A percentile compares a stretch with the other conserved stretches of the same genome.
Conservation (phyloP, 2,329 filamentous ascomycete genomes). For the Fonsecaea multimorphosa region DNA sequence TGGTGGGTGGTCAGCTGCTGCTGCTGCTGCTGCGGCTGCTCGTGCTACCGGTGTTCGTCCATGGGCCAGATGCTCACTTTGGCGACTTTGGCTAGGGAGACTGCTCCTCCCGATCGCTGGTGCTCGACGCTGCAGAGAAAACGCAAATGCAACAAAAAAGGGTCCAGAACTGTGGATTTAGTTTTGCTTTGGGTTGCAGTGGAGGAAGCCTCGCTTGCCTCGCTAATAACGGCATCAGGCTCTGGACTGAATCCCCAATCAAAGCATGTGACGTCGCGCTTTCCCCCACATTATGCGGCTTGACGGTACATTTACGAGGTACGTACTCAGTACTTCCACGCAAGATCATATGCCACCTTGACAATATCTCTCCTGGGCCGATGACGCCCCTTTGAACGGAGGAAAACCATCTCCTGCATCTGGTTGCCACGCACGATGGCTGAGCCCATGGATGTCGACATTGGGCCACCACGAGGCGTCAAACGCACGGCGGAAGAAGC, state of each 20-base stretch:
- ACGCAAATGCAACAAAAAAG: not conserved
- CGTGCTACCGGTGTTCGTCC: slow-evolving; percentile 25
- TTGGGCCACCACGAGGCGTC: slow-evolving; percentile 46
- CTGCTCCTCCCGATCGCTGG: not conserved
- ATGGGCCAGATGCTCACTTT: slow-evolving; percentile 17
- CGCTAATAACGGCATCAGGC: not conserved
- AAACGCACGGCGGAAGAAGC: slow-evolving; percentile 60
- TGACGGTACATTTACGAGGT: not conserved
- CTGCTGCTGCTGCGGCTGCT: not conserved
- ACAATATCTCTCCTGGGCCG: not conserved
- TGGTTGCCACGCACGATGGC: not conserved
- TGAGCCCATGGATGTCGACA: slow-evolving; percentile 54
- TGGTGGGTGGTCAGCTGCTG: slow-evolving; percentile 48
- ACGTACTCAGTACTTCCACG: no score
- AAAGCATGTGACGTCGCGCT: slow-evolving; percentile 1
- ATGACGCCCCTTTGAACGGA: not conserved
- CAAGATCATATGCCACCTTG: no score
- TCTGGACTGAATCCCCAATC: not conserved
- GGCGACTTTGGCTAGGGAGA: not conserved
- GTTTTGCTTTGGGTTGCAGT: not conserved
- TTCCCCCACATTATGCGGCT: slow-evolving; percentile 1
- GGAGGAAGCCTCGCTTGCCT: not conserved
- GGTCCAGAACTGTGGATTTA: not conserved
- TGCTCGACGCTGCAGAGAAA: not conserved
- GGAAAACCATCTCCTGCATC: not conserved